phyloP scores from a whole-genome alignment of 208 protist genomes.

The Histomonas meleagridis region DNA sequence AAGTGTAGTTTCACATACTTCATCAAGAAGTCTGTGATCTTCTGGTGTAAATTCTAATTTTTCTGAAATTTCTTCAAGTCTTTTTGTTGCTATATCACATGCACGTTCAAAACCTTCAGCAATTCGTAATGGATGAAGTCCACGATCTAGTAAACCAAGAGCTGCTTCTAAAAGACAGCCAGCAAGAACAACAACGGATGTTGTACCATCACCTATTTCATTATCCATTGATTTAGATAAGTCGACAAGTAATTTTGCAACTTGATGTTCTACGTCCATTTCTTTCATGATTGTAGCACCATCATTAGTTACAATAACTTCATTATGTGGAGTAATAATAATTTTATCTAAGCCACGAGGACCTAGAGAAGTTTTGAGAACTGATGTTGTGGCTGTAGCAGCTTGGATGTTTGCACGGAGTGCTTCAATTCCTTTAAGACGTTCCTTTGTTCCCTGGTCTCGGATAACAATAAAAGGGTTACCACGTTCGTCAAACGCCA shows the following conservation, averaged over 20 bases:
- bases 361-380: slow-evolving; percentile 46
- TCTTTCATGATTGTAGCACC: slow-evolving; percentile 75
- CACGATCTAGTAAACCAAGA: slow-evolving; percentile 78
- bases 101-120: slow-evolving; percentile 93
- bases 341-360: slow-evolving; percentile 73
- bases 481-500: slow-evolving; percentile 31
- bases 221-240: slow-evolving; percentile 97
- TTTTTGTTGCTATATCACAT: slow-evolving; percentile 74
- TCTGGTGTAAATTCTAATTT: slow-evolving; percentile 54
- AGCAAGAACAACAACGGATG: slow-evolving; percentile 89
- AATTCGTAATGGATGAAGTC: slow-evolving; percentile 93
- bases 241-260: slow-evolving; percentile 96
- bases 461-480: slow-evolving; percentile 36
- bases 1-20: slow-evolving; percentile 89
- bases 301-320: slow-evolving; percentile 98
- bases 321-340: slow-evolving; percentile 88
- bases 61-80: slow-evolving; percentile 74
- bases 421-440: slow-evolving; percentile 31
- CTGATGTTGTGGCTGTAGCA: background rate
- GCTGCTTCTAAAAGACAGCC: slow-evolving; percentile 93
- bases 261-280: slow-evolving; percentile 90
- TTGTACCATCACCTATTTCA: slow-evolving; percentile 99
- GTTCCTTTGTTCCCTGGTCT: slow-evolving; percentile 23
- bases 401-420: slow-evolving; percentile 21
- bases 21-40: slow-evolving; percentile 70